Base-by-base conservation (phyloP, 768 basidiomycete species). In the Clitopilus hobsonii region DNA sequence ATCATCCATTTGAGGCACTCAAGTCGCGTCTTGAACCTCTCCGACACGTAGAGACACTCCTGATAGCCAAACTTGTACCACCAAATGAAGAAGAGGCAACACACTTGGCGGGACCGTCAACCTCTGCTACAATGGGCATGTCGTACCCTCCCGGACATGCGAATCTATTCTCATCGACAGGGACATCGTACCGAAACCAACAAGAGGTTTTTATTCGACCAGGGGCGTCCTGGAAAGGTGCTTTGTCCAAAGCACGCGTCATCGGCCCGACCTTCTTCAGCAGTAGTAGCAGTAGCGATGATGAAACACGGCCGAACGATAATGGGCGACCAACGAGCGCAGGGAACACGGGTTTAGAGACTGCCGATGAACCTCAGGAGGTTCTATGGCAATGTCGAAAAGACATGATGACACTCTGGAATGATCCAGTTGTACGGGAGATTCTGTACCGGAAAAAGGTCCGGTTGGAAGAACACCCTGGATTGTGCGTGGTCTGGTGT, bases 401-500 rank as follows among this genome's bases (percentile, higher is more conserved):
- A 28, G 89, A 89, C 56, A 86, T 91, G 78, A 75, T 80, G 29
- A 70, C 74, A 45, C 74, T 91, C 1, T 91, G 89, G 89, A 65
- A 72, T 47, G 88, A 91, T 59, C 74, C 79, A 0, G 70, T 73
- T 6, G 74, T 91, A n/a, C 71, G 77, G 52, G 76, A 76, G 25
- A 68, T 88, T 25, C 68, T 91, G 61, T 68, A 72, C 11, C 64
- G 76, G 29, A 75, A 82, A 60, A 85, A 83, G 63, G 78, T 90
- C 49, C 69, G 85, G 51, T 64, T 89, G 16, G 86, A 90, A 63
- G 88, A 91, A 62, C 75, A 76, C 60, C 83, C 85, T 57, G 88
- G 88, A 30, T 91, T 90, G 88, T 90, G 61, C 67, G 87, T 81
- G 5, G 23, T n/a, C 29, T 7, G 23, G 47, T 26, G 14, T 47